Base-by-base conservation (phyloP, 2,329 filamentous ascomycete genomes). In the Colletotrichum plurivorum region DNA sequence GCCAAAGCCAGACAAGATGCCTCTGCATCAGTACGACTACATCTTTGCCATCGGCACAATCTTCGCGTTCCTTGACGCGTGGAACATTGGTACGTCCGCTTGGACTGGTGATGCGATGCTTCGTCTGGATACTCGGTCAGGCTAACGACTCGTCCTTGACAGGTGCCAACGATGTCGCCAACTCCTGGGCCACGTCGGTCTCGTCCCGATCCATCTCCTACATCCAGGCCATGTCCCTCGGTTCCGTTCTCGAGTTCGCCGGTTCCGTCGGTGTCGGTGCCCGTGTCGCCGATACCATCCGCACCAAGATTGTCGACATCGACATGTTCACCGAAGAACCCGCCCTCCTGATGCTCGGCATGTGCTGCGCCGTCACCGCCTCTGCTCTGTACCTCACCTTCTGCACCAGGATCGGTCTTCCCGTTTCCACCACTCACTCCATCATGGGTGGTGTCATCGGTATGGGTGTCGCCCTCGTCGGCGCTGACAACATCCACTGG, bases 41-140 rank as follows among this genome's bases (percentile, higher is more conserved):
- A 82, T 91, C 70, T 88, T 91, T 72, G 89, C 87, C 73, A 85
- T 91, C 62, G 89, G 87, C 79, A 88, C 87, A 62, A 84, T 91
- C 68, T 92, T 92, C 78, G 88, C 89, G 69, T 88, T 89, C 75
- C 85, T 92, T 48, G 89, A 91, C 76, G 89, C 89, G 61, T 92
- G 87, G 87, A 91, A 90, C 75, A 90, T 90, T 72, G 88, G 88
- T 83, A 77, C 69, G 78, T 43, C 7, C 15, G 27, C 53, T 45
- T 41, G 1, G 20, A 12, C 9, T 27, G 12, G 10, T n/a, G 12
- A 12, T 2, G 31, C 2, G 13, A 0, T 5, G 8, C 3, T 2
- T 12, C 8, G 2, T 6, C 41, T 20, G 8, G n/a, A 15, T 1
- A 4, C 1, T 13, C 27, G 16, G 3, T n/a, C 6, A 48, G 25